A percentile compares a stretch with the other conserved stretches of the same genome.
These are phyloP conservation scores for Canavalia ensiformis DNA, from an alignment of 306 rosid genomes.

Conservation along the genomic window DNA sequence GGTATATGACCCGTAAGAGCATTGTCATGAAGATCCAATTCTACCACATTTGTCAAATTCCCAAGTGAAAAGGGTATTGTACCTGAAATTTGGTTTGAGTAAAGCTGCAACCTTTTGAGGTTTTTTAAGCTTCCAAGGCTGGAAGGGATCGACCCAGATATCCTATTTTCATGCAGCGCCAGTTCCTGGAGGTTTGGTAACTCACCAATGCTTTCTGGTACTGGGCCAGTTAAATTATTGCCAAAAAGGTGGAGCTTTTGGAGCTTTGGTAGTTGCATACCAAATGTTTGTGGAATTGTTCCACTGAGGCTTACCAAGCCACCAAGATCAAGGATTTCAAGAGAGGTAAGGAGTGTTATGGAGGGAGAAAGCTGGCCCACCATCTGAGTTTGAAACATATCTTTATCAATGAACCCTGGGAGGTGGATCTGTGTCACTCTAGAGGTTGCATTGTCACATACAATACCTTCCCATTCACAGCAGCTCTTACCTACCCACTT, in stretches of 20 bases:
- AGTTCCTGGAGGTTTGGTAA: slow-evolving; percentile 70
- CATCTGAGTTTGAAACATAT: slow-evolving; percentile 64
- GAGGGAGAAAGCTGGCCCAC: slow-evolving; percentile 64
- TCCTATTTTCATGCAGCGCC: slow-evolving; percentile 57
- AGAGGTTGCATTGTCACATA: slow-evolving; percentile 61
- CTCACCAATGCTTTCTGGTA: slow-evolving; percentile 74
- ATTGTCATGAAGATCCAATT: slow-evolving; percentile 63
- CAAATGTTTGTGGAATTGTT: slow-evolving; percentile 62
- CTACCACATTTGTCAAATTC: slow-evolving; percentile 58
- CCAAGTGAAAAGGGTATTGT: slow-evolving; percentile 57
- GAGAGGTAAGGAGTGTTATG: slow-evolving; percentile 64
- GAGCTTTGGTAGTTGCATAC: slow-evolving; percentile 60
- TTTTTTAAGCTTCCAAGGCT: slow-evolving; percentile 59
- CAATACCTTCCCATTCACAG: slow-evolving; percentile 75
- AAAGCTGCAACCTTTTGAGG: slow-evolving; percentile 50
- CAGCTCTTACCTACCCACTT: slow-evolving; percentile 66
- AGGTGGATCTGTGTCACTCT: slow-evolving; percentile 70
- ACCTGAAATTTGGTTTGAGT: slow-evolving; percentile 64
- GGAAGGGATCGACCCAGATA: slow-evolving; percentile 68
- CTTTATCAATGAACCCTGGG: slow-evolving; percentile 60
- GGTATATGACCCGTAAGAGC: slow-evolving; percentile 60
- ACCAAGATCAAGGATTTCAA: slow-evolving; percentile 70
- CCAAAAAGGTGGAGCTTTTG: slow-evolving; percentile 63
- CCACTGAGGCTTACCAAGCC: slow-evolving; percentile 68
- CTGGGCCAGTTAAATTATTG: slow-evolving; percentile 68